Evolutionary conservation across 1,139 yeast species (phyloP).

Genomic region (Magnusiomyces tetraspermus): DNA sequence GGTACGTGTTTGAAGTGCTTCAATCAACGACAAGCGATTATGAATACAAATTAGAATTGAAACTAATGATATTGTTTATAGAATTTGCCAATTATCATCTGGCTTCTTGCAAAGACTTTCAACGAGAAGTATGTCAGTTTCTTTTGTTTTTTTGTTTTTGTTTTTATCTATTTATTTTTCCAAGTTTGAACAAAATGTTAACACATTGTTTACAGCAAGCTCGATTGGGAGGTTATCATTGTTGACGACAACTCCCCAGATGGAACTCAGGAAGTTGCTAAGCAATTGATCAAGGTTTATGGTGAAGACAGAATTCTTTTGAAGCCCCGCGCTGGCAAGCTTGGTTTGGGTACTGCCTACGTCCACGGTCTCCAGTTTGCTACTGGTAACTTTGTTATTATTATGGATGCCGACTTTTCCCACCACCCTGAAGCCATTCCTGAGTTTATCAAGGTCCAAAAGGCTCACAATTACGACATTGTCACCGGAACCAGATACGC

Average conservation of each 20-base stretch:
- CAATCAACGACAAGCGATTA: too few species aligned
- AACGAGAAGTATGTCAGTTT: slow-evolving; percentile 34
- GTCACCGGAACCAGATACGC: slow-evolving; percentile 83
- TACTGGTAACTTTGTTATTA: slow-evolving; percentile 66
- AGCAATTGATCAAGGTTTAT: slow-evolving; percentile 51
- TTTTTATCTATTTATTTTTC: neutral
- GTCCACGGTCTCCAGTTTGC: slow-evolving; percentile 68
- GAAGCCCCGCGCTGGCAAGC: slow-evolving; percentile 68
- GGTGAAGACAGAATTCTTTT: slow-evolving; percentile 57
- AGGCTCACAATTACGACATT: slow-evolving; percentile 56
- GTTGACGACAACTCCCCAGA: slow-evolving; percentile 80
- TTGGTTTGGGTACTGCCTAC: slow-evolving; percentile 76
- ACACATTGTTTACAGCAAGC: slow-evolving; percentile 24
- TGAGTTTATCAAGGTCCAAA: slow-evolving; percentile 60
- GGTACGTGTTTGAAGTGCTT: slow-evolving; percentile 20
- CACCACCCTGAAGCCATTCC: slow-evolving; percentile 77
- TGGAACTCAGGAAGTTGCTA: slow-evolving; percentile 69
- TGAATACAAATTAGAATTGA: neutral
- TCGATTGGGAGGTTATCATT: slow-evolving; percentile 71
- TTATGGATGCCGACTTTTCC: slow-evolving; percentile 82
- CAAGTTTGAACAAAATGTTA: too few species aligned
- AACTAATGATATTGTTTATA: slow-evolving; percentile 11
- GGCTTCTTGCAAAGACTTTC: slow-evolving; percentile 66
- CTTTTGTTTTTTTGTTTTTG: neutral
- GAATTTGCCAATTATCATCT: slow-evolving; percentile 63